Conservation (phyloP, 495 filamentous ascomycete species). For the Lasiosphaeriaceae sp. region DNA sequence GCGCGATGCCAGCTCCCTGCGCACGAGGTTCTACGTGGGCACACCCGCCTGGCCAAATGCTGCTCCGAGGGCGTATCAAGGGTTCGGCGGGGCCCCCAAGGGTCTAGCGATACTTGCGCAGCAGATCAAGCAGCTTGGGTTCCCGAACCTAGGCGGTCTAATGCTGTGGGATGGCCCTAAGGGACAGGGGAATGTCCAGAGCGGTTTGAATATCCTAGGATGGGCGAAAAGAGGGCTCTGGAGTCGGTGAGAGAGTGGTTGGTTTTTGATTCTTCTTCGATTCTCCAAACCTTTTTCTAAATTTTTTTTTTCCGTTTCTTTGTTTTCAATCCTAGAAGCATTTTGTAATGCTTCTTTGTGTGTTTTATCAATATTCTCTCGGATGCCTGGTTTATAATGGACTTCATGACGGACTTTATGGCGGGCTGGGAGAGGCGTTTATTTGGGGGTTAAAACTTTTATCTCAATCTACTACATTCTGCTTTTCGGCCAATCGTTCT, state of each 20-base stretch:
- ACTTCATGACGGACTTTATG: too few relatives aligned
- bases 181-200: slow-evolving; percentile 10
- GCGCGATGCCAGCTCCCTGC: slow-evolving; percentile 3
- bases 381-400: background rate
- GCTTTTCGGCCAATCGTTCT: too few relatives aligned
- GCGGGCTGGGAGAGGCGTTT: too few relatives aligned
- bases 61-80: background rate
- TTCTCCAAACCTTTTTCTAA: too few relatives aligned
- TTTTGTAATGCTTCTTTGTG: background rate
- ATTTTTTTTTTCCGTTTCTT: too few relatives aligned
- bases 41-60: background rate
- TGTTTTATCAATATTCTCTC: too few relatives aligned
- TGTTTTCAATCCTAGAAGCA: too few relatives aligned
- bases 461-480: too few relatives aligned
- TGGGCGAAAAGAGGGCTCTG: slow-evolving; percentile 13
- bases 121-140: background rate
- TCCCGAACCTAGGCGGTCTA: slow-evolving; percentile 7
- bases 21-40: slow-evolving; percentile 8
- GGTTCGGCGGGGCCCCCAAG: background rate
- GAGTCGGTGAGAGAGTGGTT: background rate
- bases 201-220: slow-evolving; percentile 5
- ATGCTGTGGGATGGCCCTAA: slow-evolving; percentile 15
- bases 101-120: background rate
- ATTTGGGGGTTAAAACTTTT: too few relatives aligned
- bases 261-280: background rate